Evolutionary conservation across 2,329 filamentous ascomycete species (phyloP), one percentile per base, ranked within the genome.

Genomic region (Hymenoscyphus infarciens): DNA sequence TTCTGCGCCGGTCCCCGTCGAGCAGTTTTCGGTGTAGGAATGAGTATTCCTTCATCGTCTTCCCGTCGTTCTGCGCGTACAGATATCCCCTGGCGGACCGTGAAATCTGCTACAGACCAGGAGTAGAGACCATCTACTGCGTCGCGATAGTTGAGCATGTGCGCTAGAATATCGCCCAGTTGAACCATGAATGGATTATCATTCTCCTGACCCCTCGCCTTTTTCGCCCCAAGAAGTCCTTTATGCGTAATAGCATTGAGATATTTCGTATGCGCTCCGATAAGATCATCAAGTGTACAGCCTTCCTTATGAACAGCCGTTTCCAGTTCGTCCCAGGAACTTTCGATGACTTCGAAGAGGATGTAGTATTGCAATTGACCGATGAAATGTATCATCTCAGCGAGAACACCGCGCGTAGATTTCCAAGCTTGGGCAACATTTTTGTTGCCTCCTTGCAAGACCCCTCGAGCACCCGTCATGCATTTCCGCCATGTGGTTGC

Each of bases 301-400:
- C 91, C 90, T 15, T 94, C 91, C 74, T 90, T 92, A 61, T 84
- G 86, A 65, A 98, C 88, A 35, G 90, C 89, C 31, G 86, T 84
- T 75, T 97, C 91, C 2, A 99, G 83, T 73, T 94, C 89, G 65
- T 91, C 90, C 96, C 95, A 99, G 57, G 91, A 95, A 39, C 91
- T 89, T 76, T 99, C 95, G 70, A 99, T 98, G 69, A 99, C 95
- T 76, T 99, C 95, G 73, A 98, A 99, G 10, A 99, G 82, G 69
- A 99, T 97, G 75, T 99, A 99, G 79, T 98, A 97, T 76, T 99
- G 95, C 15, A 99, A 83, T 77, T 99, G 95, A 67, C 92, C 92
- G 72, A 98, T 88, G 73, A 99, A 98, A 75, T 99, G 96, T 16
- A 98, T 91, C 95, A 99, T 99, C 76, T 99, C 96, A 13, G 94